Evolutionary conservation across 2,329 filamentous ascomycete species (phyloP).

Genomic region (Pseudogymnoascus sp.): DNA sequence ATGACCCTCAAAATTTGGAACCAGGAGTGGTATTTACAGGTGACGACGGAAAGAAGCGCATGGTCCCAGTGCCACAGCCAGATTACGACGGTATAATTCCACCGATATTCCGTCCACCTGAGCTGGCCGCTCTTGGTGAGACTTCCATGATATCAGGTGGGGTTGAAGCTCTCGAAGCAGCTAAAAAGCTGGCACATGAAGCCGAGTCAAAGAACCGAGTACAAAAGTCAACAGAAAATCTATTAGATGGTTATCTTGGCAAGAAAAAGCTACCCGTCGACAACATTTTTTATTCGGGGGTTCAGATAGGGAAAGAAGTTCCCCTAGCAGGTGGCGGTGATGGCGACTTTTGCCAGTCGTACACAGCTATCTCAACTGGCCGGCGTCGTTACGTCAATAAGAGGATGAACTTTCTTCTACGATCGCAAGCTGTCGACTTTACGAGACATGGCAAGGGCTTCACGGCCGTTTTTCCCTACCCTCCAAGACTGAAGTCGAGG

Average conservation of each 20-base stretch:
- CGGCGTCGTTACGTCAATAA: constrained; percentile 38
- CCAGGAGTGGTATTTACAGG: constrained; percentile 18
- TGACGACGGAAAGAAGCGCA: constrained; percentile 19
- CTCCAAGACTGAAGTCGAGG: constrained; percentile 18
- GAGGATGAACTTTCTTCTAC: constrained; percentile 37
- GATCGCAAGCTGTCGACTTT: constrained; percentile 16
- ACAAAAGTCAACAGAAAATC: constrained; percentile 4
- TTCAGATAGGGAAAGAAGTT: constrained; percentile 25
- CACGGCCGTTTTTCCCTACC: constrained; percentile 25
- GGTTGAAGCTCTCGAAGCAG: background rate
- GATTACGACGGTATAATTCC: background rate
- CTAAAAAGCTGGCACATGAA: constrained; percentile 5
- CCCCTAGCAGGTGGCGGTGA: constrained; percentile 22
- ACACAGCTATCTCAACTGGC: constrained; percentile 33
- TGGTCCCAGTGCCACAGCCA: constrained; percentile 10
- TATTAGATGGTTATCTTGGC: constrained; percentile 31
- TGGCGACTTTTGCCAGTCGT: constrained; percentile 19
- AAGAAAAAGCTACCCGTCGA: constrained; percentile 31
- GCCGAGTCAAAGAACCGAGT: constrained; percentile 2
- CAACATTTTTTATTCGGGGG: constrained; percentile 35
- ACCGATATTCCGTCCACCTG: background rate
- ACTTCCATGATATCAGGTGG: background rate
- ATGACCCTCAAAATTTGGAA: constrained; percentile 14
- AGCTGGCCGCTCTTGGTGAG: background rate
- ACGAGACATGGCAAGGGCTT: constrained; percentile 16